A percentile compares a stretch with the other conserved stretches of the same genome.
Evolutionary conservation across 163 green algal species (phyloP).

Genomic region (Scenedesmus sp.): DNA sequence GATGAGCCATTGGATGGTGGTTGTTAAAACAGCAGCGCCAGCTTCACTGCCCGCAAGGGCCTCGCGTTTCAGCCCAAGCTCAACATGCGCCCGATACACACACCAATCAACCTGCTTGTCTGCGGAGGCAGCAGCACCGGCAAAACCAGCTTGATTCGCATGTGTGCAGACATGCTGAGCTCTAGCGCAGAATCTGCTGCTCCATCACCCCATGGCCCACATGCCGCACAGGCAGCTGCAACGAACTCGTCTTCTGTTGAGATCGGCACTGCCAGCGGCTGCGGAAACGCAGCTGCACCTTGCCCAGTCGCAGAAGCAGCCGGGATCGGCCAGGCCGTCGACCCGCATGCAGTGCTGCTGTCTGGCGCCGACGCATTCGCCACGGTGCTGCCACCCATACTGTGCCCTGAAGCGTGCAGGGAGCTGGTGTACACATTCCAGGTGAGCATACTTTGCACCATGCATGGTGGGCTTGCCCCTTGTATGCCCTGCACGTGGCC

Average conservation of each 20-base stretch:
- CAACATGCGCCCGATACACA: not conserved
- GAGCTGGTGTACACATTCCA: slow-evolving; percentile 34
- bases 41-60: not conserved
- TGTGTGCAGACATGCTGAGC: not conserved
- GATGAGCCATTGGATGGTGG: not conserved
- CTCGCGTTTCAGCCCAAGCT: not conserved
- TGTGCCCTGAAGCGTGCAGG: not conserved
- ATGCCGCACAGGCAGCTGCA: too few species aligned
- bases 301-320: not conserved
- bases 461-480: too few species aligned
- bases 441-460: not conserved
- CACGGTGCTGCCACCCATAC: not conserved
- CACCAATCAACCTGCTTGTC: not conserved
- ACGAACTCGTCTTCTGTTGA: not conserved
- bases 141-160: slow-evolving; percentile 6
- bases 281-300: not conserved
- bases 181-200: not conserved
- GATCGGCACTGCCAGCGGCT: not conserved
- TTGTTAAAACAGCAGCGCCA: not conserved
- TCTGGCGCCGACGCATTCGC: not conserved
- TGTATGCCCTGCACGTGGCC: too few species aligned
- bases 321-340: not conserved
- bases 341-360: slow-evolving; percentile 11
- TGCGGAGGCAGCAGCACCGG: not conserved
- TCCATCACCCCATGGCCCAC: too few species aligned